Conservation (phyloP, 106 monocot species). For the Allium sativum region DNA sequence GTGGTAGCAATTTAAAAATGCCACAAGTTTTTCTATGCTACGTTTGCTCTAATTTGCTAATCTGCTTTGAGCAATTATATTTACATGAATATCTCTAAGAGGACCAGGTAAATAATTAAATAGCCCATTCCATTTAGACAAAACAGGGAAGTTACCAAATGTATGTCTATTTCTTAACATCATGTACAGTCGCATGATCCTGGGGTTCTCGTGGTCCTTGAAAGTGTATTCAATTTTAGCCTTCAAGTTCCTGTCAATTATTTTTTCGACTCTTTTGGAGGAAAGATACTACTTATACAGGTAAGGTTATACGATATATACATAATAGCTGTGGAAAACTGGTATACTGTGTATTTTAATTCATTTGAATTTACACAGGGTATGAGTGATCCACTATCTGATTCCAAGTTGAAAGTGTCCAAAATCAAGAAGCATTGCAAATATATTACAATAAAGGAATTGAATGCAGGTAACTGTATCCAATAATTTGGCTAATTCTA, state of each 20-base stretch:
- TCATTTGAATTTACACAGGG: conserved; percentile 30
- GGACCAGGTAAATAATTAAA: too few species aligned
- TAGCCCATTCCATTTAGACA: too few species aligned
- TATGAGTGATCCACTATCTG: conserved; percentile 67
- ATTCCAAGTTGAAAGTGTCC: conserved; percentile 43
- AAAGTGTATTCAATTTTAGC: conserved; percentile 59
- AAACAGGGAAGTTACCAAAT: too few species aligned
- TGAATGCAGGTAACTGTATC: conserved; percentile 68
- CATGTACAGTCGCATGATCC: conserved; percentile 81
- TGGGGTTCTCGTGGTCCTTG: conserved; percentile 56
- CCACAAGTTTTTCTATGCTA: too few species aligned
- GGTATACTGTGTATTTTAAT: not conserved
- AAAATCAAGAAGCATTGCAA: conserved; percentile 64
- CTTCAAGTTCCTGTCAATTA: conserved; percentile 81
- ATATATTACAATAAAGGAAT: conserved; percentile 44
- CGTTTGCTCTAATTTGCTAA: too few species aligned
- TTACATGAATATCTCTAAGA: too few species aligned
- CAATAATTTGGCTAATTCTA: not conserved
- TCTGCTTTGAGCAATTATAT: too few species aligned
- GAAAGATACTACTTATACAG: conserved; percentile 63
- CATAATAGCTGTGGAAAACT: not conserved
- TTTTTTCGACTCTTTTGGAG: conserved; percentile 65
- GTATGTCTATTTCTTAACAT: conserved; percentile 27
- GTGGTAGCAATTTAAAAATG: too few species aligned
- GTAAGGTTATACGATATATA: conserved; percentile 10